Evolutionary conservation across 2,329 filamentous ascomycete genomes (phyloP).

Genomic region (Massarina eburnea): DNA sequence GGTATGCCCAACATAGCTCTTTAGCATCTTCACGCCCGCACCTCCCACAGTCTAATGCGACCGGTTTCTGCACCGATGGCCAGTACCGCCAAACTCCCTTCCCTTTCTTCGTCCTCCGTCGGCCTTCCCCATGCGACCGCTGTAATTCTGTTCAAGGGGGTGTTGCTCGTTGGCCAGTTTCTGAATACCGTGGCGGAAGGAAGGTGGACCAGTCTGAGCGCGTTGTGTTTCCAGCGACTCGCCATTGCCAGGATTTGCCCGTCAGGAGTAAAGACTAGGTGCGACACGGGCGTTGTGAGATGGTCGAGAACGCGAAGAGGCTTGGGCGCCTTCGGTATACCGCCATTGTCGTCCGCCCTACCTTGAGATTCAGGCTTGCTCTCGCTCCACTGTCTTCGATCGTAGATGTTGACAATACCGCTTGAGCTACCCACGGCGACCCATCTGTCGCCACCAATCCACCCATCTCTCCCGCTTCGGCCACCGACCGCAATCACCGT

Average conservation of each 20-base stretch:
- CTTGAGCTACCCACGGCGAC: conserved; percentile 82
- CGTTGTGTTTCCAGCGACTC: conserved; percentile 85
- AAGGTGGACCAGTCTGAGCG: conserved; percentile 82
- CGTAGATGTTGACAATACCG: conserved; percentile 92
- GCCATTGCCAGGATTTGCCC: conserved; percentile 87
- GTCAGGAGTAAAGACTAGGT: conserved; percentile 80
- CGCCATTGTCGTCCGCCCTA: conserved; percentile 36
- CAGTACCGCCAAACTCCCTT: conserved; percentile 61
- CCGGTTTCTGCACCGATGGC: conserved; percentile 88
- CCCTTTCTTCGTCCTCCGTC: conserved; percentile 58
- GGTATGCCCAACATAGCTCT: too few relatives aligned
- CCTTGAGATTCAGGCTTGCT: conserved; percentile 17
- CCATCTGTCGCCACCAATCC: conserved; percentile 81
- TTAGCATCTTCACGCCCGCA: conserved; percentile 26
- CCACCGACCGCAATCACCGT: conserved; percentile 82
- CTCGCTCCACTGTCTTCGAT: conserved; percentile 66
- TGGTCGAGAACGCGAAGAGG: conserved; percentile 79
- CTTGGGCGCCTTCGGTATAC: conserved; percentile 67
- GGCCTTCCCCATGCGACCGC: conserved; percentile 51
- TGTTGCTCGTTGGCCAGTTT: conserved; percentile 94
- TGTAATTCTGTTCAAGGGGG: conserved; percentile 81
- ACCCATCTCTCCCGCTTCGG: conserved; percentile 58
- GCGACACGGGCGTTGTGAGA: conserved; percentile 80
- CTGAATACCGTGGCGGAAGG: conserved; percentile 91
- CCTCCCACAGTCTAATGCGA: conserved; percentile 86